Evolutionary conservation across 441 rosid genomes (phyloP).

Genomic region (Bocquillonia castaneifolia): DNA sequence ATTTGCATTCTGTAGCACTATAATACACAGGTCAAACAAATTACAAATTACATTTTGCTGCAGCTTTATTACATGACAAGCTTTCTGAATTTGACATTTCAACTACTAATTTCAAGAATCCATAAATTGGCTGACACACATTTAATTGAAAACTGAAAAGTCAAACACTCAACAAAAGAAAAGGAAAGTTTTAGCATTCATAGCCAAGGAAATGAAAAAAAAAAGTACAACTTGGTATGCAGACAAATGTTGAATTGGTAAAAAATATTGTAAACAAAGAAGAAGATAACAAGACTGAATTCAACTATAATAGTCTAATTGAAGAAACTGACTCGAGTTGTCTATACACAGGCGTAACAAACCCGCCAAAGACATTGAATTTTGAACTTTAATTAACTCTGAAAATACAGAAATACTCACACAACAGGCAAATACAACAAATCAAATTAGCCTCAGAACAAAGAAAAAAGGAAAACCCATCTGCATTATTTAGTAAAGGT

Average conservation of each 20-base stretch:
- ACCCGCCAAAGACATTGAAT: constrained; percentile 4
- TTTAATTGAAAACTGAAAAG: constrained; percentile 20
- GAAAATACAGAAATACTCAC: neutral
- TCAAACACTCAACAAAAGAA: constrained; percentile 28
- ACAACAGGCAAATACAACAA: neutral
- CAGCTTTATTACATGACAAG: neutral
- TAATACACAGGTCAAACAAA: constrained; percentile 22
- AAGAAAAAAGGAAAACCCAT: neutral
- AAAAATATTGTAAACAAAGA: constrained; percentile 11
- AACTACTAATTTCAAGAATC: neutral
- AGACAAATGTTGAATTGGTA: constrained; percentile 19
- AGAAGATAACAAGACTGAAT: constrained; percentile 21
- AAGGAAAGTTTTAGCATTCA: constrained; percentile 3
- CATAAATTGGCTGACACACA: neutral
- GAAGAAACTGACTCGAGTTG: neutral
- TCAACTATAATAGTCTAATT: constrained; percentile 5
- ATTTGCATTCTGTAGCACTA: neutral
- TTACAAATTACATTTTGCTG: constrained; percentile 1
- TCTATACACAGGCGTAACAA: neutral
- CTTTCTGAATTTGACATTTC: constrained; percentile 3
- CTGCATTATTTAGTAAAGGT: neutral
- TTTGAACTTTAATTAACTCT: neutral
- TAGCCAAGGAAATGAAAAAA: constrained; percentile 8
- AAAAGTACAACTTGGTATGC: constrained; percentile 22
- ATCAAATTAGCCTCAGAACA: neutral